Evolutionary conservation across 2,329 filamentous ascomycete species (phyloP).

Genomic region (Orbilia brochopaga): DNA sequence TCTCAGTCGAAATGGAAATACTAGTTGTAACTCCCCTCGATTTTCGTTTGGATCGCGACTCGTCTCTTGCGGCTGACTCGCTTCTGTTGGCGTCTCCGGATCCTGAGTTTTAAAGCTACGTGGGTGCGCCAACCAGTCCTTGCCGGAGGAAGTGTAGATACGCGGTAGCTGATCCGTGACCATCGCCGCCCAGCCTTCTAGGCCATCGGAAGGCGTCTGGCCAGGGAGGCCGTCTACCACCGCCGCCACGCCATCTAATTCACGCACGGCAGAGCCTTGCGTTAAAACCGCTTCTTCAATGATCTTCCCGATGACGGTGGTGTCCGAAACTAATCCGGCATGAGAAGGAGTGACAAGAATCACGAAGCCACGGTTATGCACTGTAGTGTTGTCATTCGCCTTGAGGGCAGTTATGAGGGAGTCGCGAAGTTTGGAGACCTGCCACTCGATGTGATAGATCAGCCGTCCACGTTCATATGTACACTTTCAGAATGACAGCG

Average conservation of each 20-base stretch:
- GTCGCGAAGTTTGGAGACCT: constrained; percentile 13
- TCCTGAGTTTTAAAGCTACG: background rate
- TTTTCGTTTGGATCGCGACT: constrained; percentile 15
- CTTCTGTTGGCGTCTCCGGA: background rate
- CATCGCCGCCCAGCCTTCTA: constrained; percentile 24
- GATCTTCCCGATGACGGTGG: constrained; percentile 15
- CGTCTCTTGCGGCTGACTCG: background rate
- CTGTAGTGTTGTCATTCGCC: background rate
- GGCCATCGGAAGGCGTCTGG: background rate
- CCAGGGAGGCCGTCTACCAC: constrained; percentile 22
- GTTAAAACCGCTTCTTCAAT: constrained; percentile 19
- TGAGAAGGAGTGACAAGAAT: constrained; percentile 26
- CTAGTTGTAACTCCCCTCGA: constrained; percentile 17
- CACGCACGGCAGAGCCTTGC: background rate
- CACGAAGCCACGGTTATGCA: constrained; percentile 6
- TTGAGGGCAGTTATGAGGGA: constrained; percentile 11
- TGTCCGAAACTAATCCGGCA: constrained; percentile 22
- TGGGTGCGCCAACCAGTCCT: background rate
- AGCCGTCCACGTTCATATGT: background rate
- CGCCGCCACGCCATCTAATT: constrained; percentile 10
- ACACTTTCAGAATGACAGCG: too few relatives aligned
- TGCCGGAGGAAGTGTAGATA: constrained; percentile 4
- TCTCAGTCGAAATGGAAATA: constrained; percentile 5
- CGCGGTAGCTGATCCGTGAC: constrained; percentile 9
- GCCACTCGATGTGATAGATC: background rate